Evolutionary conservation across 2,329 filamentous ascomycete species (phyloP), one percentile per base, ranked within the genome.

Genomic region (Cephalotrichum gorgonifer): DNA sequence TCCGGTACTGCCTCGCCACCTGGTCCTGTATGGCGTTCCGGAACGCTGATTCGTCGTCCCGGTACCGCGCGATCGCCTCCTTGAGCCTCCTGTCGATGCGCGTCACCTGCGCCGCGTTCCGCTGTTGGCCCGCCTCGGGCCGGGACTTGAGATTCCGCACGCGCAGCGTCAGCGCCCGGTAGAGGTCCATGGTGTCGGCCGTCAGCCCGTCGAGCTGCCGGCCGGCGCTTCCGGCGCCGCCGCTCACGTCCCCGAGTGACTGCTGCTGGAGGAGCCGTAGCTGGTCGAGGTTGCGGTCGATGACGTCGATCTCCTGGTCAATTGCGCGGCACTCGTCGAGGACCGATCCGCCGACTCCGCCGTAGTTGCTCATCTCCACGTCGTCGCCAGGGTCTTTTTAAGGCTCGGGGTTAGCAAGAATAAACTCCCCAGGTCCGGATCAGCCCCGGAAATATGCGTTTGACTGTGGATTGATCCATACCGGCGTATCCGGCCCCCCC

Each of bases 1-100:
- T 96, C 51, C 86, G 79, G 68, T 94, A 95, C 64, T 96, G 89
- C 50, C 93, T 80, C 55, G 83, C 85, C 70, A 94, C 86, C 66
- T 94, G 88, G 44, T 89, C 85, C 62, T 87, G 78, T 25, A 88
- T 81, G 56, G 84, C 83, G 66, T 85, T 85, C 62, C 85, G 80
- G 75, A 90, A 95, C 20, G 83, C 76, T 1, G 79, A 79, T 66
- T 97, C 90, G 49, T 88, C 74, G 55, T 81, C 76, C 67, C 93
- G 87, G 72, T 90, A 96, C 53, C 80, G 71, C 57, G 86, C 79
- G 63, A 95, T 91, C 52, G 87, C 86, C 41, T 76, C 72, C 71
- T 91, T 90, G 57, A 96, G 75, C 49, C 84, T 79, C 47, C 85
- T 79, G 64, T 94, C 87, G 43, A 93, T 79, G 51, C 83, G 83